Evolutionary conservation across 2,329 filamentous ascomycete species (phyloP).

Genomic region (Fusarium sp.): DNA sequence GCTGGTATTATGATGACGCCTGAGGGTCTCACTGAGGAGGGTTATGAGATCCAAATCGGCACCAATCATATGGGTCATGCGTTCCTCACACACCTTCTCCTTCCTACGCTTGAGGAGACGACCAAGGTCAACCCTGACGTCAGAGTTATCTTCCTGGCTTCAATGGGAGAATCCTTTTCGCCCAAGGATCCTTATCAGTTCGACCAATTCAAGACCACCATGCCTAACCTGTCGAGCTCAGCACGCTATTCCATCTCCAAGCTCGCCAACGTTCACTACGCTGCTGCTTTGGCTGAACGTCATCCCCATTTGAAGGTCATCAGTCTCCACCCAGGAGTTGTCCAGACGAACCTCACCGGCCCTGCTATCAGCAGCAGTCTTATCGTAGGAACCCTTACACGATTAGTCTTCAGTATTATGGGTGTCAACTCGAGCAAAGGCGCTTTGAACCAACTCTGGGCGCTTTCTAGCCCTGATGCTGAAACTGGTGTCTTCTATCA

Average conservation of each 20-base stretch:
- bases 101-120: background rate
- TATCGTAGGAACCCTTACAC: background rate
- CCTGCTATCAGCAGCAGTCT: background rate
- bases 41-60: conserved; percentile 11
- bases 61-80: conserved; percentile 11
- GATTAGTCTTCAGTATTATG: fast-evolving
- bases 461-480: background rate
- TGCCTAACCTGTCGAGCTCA: background rate
- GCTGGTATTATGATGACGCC: conserved; percentile 16
- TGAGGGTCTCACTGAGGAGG: background rate
- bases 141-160: background rate
- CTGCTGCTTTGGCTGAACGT: background rate
- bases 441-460: background rate
- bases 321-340: conserved; percentile 1
- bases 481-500: conserved; percentile 8
- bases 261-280: conserved; percentile 14
- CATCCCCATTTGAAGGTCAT: background rate
- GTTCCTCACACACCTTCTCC: background rate
- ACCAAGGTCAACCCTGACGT: conserved; percentile 5
- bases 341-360: background rate
- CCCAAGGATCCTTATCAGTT: conserved; percentile 10
- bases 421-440: background rate
- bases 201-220: conserved; percentile 5
- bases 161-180: background rate
- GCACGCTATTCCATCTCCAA: conserved; percentile 2